Evolutionary conservation across 2,329 filamentous ascomycete species (phyloP), one percentile per base, ranked within the genome.

Genomic region (Exophiala alcalophila): DNA sequence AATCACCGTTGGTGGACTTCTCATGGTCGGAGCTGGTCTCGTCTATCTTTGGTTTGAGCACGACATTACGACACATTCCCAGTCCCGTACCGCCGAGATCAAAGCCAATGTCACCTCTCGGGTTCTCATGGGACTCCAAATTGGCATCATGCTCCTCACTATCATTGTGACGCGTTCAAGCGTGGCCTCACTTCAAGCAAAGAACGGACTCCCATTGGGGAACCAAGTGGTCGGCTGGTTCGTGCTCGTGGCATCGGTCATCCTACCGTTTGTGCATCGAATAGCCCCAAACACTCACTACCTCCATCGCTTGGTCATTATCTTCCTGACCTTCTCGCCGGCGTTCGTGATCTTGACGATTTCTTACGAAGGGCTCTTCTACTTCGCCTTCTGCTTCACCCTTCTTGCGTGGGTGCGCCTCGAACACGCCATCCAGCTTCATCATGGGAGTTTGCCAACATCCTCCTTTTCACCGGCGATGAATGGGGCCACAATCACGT

Each of bases 291-390:
- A 87, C 62, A 84, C 74, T 54, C 83, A 96, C 66, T 96, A 97
- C 64, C 78, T 97, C 54, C 90, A 97, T 63, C 83, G 90, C 16
- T 72, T 98, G 3, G 76, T 90, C 54, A 79, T 94, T 56, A 81
- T 96, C 40, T 98, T 97, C 69, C 73, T 98, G 34, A 86, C 90
- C 4, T 97, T 94, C 61, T 85, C 91, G 0, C 92, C 92, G 0
- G 84, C 85, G 1, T 98, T 97, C 65, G 84, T 98, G 60, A 91
- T 98, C 58, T 78, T 98, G 36, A 94, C 90, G 5, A 96, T 97
- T 56, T 96, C 91, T 1, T 98, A 94, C 67, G 92, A 98, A 65
- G 91, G 91, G 0, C 74, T 98, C 2, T 98, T 98, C 65, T 98
- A 97, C 65, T 80, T 96, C 47, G 81, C 84, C 8, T 98, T 96